Evolutionary conservation across 1,284 basidiomycete species (phyloP).

Genomic region (Ceratobasidium theobromae): DNA sequence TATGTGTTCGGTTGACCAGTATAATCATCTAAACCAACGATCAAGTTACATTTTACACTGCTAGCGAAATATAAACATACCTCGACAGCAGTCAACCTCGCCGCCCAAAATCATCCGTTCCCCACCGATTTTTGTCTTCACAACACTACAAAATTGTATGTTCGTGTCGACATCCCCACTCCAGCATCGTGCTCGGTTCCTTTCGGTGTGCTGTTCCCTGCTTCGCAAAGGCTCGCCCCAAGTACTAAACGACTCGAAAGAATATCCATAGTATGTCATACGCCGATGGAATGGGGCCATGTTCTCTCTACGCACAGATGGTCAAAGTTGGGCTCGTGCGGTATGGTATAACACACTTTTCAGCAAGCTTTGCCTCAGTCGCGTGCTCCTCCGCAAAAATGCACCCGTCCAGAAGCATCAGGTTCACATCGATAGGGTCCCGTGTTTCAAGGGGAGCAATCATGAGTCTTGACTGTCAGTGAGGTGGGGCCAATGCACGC

Average conservation of each 20-base stretch:
- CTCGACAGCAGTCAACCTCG: conserved; percentile 91
- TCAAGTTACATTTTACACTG: neutral
- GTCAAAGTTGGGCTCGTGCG: conserved; percentile 22
- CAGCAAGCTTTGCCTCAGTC: conserved; percentile 54
- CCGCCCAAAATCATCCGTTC: conserved; percentile 86
- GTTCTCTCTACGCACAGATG: conserved; percentile 52
- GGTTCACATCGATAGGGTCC: conserved; percentile 83
- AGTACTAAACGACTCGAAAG: conserved; percentile 87
- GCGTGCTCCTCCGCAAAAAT: conserved; percentile 84
- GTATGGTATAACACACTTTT: conserved; percentile 55
- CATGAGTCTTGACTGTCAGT: conserved; percentile 56
- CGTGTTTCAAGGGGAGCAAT: conserved; percentile 78
- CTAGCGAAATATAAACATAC: conserved; percentile 47
- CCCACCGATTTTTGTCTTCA: conserved; percentile 83
- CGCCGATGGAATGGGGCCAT: conserved; percentile 59
- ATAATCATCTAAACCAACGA: conserved; percentile 53
- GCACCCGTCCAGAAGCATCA: conserved; percentile 73
- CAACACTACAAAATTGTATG: conserved; percentile 93
- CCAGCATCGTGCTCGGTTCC: conserved; percentile 59
- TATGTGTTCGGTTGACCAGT: conserved; percentile 63
- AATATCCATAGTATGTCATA: conserved; percentile 75
- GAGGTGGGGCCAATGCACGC: conserved; percentile 30
- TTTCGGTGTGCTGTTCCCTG: conserved; percentile 41
- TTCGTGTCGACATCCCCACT: conserved; percentile 90
- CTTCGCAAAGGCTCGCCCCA: conserved; percentile 42